phyloP scores from a whole-genome alignment of 164 flowering plant genomes.

The Chimonanthus praecox region DNA sequence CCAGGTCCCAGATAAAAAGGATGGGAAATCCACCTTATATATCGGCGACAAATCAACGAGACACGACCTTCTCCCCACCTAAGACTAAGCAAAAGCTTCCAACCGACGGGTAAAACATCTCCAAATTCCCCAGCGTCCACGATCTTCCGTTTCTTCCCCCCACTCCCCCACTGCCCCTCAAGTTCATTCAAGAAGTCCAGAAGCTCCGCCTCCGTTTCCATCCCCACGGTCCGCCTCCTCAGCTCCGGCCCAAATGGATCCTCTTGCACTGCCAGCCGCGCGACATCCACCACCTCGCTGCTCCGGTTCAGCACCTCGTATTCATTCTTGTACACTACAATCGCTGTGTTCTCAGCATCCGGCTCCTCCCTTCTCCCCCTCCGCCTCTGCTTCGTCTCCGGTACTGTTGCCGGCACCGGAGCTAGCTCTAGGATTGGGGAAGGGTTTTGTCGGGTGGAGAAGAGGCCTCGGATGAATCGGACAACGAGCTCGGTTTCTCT shows the following conservation, averaged over 20 bases:
- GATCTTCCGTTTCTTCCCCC: slow-evolving; percentile 70
- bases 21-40: slow-evolving; percentile 50
- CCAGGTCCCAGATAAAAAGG: not conserved
- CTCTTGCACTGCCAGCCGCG: slow-evolving; percentile 34
- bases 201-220: slow-evolving; percentile 42
- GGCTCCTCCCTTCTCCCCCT: not conserved
- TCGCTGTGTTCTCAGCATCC: not conserved
- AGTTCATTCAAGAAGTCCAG: slow-evolving; percentile 48
- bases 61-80: slow-evolving; percentile 49
- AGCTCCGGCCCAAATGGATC: slow-evolving; percentile 53
- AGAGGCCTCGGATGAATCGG: slow-evolving; percentile 38
- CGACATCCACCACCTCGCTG: slow-evolving; percentile 43
- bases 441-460: slow-evolving; percentile 10
- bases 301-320: slow-evolving; percentile 33
- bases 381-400: not conserved
- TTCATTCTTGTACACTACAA: slow-evolving; percentile 8
- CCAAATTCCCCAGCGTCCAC: slow-evolving; percentile 67
- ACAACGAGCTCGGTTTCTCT: slow-evolving; percentile 47
- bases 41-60: slow-evolving; percentile 56
- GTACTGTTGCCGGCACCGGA: not conserved
- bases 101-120: slow-evolving; percentile 54
- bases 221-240: slow-evolving; percentile 48
- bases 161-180: slow-evolving; percentile 65
- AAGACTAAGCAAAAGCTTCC: slow-evolving; percentile 62
- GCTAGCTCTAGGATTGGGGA: not conserved